A percentile compares a stretch with the other conserved stretches of the same genome.
phyloP scores from a whole-genome alignment of 2,329 filamentous ascomycete genomes.

The Fusarium austroafricanum region DNA sequence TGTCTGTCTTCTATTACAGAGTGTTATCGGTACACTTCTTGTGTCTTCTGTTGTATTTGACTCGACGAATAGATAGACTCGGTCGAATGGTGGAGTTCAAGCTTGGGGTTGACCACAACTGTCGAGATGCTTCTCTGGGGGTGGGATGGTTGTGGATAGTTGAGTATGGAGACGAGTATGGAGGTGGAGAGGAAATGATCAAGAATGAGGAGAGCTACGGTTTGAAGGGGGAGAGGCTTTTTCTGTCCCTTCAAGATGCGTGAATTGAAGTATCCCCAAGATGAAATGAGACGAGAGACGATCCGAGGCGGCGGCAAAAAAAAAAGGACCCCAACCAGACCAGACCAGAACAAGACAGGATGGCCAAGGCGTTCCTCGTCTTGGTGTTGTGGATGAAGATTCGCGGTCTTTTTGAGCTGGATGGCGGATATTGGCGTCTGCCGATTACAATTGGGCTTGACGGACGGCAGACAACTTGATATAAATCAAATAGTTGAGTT shows the following conservation, averaged over 20 bases:
- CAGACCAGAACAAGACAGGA: slow-evolving; percentile 19
- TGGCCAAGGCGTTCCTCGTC: neutral
- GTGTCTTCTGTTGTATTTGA: neutral
- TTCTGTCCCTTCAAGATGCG: slow-evolving; percentile 22
- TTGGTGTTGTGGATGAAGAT: slow-evolving; percentile 30
- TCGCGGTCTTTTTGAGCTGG: slow-evolving; percentile 19
- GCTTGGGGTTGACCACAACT: slow-evolving; percentile 11
- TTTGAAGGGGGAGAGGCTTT: slow-evolving; percentile 21
- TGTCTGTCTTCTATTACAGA: neutral
- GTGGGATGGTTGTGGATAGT: slow-evolving; percentile 18
- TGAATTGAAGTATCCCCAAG: slow-evolving; percentile 19
- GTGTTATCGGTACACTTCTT: neutral
- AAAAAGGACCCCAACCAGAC: slow-evolving; percentile 14
- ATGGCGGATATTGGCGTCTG: slow-evolving; percentile 27
- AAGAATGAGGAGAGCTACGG: neutral
- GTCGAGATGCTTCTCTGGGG: slow-evolving; percentile 16
- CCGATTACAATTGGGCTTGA: slow-evolving; percentile 17
- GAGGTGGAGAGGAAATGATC: slow-evolving; percentile 5
- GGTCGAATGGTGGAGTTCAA: slow-evolving; percentile 12
- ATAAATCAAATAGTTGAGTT: too few relatives aligned
- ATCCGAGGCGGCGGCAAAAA: slow-evolving; percentile 25
- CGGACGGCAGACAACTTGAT: neutral
- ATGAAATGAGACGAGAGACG: slow-evolving; percentile 12
- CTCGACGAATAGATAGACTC: slow-evolving; percentile 10
- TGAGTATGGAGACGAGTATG: slow-evolving; percentile 14